These are phyloP conservation scores for Trichosphaerium sp. DNA, from an alignment of 78 protist species.

Conservation along the genomic window DNA sequence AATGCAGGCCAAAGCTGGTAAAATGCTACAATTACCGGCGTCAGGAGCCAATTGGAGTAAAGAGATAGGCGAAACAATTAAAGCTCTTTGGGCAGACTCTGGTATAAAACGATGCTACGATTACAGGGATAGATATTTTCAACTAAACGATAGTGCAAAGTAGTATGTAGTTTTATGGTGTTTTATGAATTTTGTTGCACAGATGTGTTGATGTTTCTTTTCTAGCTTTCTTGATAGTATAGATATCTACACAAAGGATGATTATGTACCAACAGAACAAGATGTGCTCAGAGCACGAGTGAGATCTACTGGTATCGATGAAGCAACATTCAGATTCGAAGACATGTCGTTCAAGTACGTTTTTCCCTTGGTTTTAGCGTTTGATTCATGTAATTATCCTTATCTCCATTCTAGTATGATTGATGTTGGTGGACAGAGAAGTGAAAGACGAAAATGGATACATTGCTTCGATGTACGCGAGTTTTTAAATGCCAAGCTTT, in stretches of 20 bases:
- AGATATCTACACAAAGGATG: conserved; percentile 26
- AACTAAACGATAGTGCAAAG: conserved; percentile 47
- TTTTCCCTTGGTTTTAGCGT: too few relatives aligned
- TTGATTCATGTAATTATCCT: too few relatives aligned
- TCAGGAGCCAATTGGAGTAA: too few relatives aligned
- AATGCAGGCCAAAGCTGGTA: too few relatives aligned
- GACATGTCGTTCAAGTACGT: conserved; percentile 18
- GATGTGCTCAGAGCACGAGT: conserved; percentile 67
- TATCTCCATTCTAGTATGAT: conserved; percentile 35
- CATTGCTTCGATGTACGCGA: too few relatives aligned
- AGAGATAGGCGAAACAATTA: too few relatives aligned
- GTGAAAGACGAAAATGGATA: conserved; percentile 67
- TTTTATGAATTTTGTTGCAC: not conserved
- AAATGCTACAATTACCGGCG: too few relatives aligned
- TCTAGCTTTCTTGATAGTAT: conserved; percentile 44
- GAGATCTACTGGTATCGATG: conserved; percentile 65
- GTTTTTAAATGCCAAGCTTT: too few relatives aligned
- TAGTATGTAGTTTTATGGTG: conserved; percentile 22
- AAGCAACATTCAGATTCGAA: conserved; percentile 30
- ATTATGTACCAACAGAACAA: conserved; percentile 53
- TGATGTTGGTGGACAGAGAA: conserved; percentile 86
- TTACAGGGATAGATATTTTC: conserved; percentile 49
- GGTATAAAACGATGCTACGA: conserved; percentile 38
- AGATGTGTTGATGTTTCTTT: not conserved
- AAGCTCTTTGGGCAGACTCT: conserved; percentile 35